Conservation (phyloP, 2,329 filamentous ascomycete species). For the Aspergillus texensis region DNA sequence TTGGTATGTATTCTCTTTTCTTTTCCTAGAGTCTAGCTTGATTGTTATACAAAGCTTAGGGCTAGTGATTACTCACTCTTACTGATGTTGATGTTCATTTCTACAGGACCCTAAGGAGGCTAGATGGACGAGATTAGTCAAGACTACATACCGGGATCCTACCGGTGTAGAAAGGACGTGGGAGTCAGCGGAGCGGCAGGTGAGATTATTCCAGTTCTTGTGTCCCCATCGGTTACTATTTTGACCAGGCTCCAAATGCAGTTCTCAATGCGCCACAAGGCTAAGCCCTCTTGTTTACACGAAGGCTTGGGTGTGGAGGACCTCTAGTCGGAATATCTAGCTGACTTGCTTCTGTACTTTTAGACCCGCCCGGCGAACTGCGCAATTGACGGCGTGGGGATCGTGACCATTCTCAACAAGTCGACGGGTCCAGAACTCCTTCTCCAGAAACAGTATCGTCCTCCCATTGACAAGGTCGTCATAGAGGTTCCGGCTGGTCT, state of each 20-base stretch:
- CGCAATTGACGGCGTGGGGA: slow-evolving; percentile 59
- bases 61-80: too few relatives aligned
- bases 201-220: slow-evolving; percentile 20
- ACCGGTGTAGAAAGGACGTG: slow-evolving; percentile 46
- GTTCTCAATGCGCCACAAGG: not conserved
- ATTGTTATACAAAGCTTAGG: not conserved
- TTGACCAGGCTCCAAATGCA: not conserved
- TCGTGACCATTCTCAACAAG: slow-evolving; percentile 61
- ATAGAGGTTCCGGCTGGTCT: slow-evolving; percentile 65
- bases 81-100: not conserved
- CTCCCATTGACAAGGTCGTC: slow-evolving; percentile 59
- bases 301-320: not conserved
- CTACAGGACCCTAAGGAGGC: slow-evolving; percentile 42
- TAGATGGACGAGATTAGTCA: slow-evolving; percentile 46
- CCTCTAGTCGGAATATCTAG: too few relatives aligned
- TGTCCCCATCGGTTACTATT: not conserved
- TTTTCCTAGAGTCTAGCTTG: not conserved
- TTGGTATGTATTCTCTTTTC: not conserved
- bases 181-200: slow-evolving; percentile 50
- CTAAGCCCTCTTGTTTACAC: not conserved
- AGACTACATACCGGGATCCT: slow-evolving; percentile 47
- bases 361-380: slow-evolving; percentile 55
- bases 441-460: slow-evolving; percentile 63
- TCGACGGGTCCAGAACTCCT: slow-evolving; percentile 53
- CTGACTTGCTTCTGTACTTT: not conserved